Evolutionary conservation across 345 rosid genomes (phyloP).

Genomic region (Carallia brachiata): DNA sequence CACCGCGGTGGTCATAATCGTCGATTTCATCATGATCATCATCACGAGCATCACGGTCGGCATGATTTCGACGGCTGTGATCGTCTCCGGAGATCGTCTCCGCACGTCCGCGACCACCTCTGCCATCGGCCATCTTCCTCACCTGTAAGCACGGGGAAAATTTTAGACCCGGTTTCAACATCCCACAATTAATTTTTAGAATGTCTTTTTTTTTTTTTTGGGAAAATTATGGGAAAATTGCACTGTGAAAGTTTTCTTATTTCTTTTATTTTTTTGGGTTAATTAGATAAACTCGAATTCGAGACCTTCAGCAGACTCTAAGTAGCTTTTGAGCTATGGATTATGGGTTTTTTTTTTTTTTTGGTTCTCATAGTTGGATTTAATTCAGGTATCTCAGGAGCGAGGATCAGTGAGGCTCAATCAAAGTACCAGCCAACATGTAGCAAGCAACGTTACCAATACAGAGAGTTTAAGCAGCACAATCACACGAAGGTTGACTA

Average conservation of each 20-base stretch:
- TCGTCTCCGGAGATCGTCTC: conserved; percentile 50
- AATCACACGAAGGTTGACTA: conserved; percentile 36
- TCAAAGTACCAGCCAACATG: conserved; percentile 41
- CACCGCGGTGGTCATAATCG: conserved; percentile 38
- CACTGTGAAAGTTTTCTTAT: too few species aligned
- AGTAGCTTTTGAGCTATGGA: too few species aligned
- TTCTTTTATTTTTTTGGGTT: too few species aligned
- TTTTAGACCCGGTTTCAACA: not conserved
- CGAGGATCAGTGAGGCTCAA: conserved; percentile 37
- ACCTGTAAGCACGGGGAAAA: conserved; percentile 37
- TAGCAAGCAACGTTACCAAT: conserved; percentile 33
- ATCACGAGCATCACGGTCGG: conserved; percentile 15
- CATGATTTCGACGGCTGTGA: conserved; percentile 60
- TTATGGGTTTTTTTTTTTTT: too few species aligned
- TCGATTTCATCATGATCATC: conserved; percentile 34
- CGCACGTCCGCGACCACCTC: conserved; percentile 39
- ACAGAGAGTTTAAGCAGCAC: conserved; percentile 36
- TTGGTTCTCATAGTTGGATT: not conserved
- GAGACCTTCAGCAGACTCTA: too few species aligned
- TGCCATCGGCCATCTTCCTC: conserved; percentile 27
- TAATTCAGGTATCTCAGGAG: conserved; percentile 43
- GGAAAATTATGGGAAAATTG: too few species aligned
- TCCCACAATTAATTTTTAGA: too few species aligned
- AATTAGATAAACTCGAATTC: too few species aligned
- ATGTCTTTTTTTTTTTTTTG: not conserved